Evolutionary conservation across 805 yeast genomes (phyloP), one percentile per base, ranked within the genome.

Genomic region (Blastobotrys mokoenaii): DNA sequence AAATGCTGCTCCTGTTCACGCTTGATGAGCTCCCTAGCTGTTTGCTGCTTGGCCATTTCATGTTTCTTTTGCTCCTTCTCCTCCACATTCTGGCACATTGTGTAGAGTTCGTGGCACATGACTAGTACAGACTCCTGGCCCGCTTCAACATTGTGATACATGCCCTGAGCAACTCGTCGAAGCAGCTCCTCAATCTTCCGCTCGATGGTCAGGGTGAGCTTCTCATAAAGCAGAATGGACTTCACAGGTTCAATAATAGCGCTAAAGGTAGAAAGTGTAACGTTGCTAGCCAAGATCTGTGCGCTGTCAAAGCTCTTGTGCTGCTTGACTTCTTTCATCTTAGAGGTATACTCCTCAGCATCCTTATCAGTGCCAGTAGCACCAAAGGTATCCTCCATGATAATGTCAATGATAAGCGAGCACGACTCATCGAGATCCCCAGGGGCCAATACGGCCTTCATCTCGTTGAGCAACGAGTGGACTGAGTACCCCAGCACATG

Each of bases 351-450:
- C 15, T 88, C 96, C 50, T 88, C 97, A 3, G 93, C 89, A 52
- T 93, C 97, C 60, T 93, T 90, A 58, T 93, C 97, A 58, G 82
- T 83, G 31, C 96, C 95, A 2, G 95, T 84, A 8, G 82, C 75
- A 18, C 98, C 98, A 63, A 93, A 89, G 3, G 80, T 74, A 58
- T 90, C 96, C 58, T 88, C 95, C 96, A 90, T 90, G 17, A 89
- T 71, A 12, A 87, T 69, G 17, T 77, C 79, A 53, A 82, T 80
- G 10, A 89, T 65, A 45, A 82, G 54, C 1, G 67, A 66, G 3
- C 82, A 76, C 41, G 70, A 62, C 9, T 78, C 71, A 61, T 88
- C 93, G 37, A 90, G 66, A 48, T 85, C 95, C 6, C 95, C 94
- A 51, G 76, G 83, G 0, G 58, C 47, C 37, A 85, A 62, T 3